Evolutionary conservation across 83 land plant genomes (phyloP).

Genomic region (Diphasiastrum complanatum): DNA sequence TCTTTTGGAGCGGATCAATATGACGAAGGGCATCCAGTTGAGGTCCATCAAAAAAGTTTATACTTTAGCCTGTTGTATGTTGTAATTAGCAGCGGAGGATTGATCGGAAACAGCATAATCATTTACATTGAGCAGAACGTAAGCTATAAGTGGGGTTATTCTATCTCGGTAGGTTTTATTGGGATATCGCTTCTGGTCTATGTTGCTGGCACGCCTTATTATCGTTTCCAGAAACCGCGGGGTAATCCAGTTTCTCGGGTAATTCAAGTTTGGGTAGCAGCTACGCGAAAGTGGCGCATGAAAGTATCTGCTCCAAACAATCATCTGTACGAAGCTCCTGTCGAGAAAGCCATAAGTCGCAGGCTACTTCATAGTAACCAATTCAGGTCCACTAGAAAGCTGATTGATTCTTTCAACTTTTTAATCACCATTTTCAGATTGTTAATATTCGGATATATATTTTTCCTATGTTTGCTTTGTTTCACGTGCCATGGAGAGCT

Average conservation of each 20-base stretch:
- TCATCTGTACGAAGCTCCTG: neutral
- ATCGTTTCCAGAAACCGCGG: neutral
- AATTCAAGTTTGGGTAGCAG: neutral
- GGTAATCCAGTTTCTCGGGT: neutral
- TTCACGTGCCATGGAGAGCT: too few relatives aligned
- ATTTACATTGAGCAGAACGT: neutral
- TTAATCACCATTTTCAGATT: too few relatives aligned
- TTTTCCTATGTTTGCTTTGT: too few relatives aligned
- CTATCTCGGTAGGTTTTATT: neutral
- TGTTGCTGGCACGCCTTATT: neutral
- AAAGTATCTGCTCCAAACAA: neutral
- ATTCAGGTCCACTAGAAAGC: slow-evolving; percentile 43
- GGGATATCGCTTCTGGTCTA: neutral
- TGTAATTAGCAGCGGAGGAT: too few relatives aligned
- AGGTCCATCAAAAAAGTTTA: too few relatives aligned
- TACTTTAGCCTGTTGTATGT: too few relatives aligned
- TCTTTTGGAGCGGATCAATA: slow-evolving; percentile 68
- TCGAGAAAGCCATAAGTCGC: slow-evolving; percentile 20
- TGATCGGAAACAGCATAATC: too few relatives aligned
- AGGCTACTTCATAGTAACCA: slow-evolving; percentile 38
- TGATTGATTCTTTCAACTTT: too few relatives aligned
- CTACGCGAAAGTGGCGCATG: neutral
- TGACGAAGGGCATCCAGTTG: too few relatives aligned
- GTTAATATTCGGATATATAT: too few relatives aligned
- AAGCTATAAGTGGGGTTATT: neutral